phyloP scores from a whole-genome alignment of 495 filamentous ascomycete genomes.

The Sordaria brevicollis region DNA sequence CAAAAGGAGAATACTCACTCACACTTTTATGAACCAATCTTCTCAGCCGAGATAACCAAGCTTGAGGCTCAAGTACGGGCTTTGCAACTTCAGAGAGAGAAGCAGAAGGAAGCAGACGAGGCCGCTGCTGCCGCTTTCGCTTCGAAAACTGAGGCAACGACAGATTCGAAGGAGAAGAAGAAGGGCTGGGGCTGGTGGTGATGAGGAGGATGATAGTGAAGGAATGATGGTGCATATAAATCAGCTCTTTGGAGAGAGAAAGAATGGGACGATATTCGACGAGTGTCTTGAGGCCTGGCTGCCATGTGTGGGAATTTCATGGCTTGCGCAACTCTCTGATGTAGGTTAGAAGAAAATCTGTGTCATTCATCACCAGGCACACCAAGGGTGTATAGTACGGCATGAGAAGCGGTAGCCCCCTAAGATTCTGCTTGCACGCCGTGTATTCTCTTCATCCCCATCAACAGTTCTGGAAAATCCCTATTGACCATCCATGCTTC shows the following conservation, averaged over 20 bases:
- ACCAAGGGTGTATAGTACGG: not conserved
- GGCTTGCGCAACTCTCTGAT: not conserved
- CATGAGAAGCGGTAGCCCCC: not conserved
- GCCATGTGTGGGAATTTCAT: not conserved
- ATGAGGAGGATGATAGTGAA: not conserved
- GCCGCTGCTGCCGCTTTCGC: not conserved
- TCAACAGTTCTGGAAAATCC: not conserved
- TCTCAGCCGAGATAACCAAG: conserved; percentile 8
- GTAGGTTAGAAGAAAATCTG: not conserved
- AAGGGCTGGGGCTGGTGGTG: not conserved
- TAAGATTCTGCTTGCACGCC: not conserved
- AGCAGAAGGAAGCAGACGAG: not conserved
- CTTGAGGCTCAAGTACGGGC: conserved; percentile 14
- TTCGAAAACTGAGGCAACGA: not conserved
- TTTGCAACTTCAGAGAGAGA: conserved; percentile 4
- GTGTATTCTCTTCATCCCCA: not conserved
- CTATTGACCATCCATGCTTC: not conserved
- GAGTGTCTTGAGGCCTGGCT: not conserved
- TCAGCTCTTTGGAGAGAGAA: not conserved
- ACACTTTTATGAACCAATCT: not conserved
- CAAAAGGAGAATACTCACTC: not conserved
- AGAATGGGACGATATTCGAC: not conserved
- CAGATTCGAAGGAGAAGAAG: not conserved
- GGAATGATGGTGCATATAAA: not conserved
- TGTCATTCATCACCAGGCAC: not conserved